Evolutionary conservation across 139 green algal species (phyloP).

Genomic region (Coelastrella sp.): DNA sequence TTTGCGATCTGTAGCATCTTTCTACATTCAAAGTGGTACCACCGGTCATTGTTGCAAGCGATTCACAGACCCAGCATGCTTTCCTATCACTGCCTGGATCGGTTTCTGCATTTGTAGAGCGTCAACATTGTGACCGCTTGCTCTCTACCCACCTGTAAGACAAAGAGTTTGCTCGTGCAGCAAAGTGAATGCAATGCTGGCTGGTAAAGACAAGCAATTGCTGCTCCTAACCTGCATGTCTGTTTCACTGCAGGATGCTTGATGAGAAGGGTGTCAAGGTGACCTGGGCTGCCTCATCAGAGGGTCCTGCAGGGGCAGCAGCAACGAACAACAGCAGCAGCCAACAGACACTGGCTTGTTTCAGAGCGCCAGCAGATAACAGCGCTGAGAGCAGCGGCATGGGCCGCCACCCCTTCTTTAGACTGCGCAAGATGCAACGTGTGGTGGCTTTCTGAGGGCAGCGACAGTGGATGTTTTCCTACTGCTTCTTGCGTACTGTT

Average conservation of each 20-base stretch:
- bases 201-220: neutral
- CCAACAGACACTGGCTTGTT: constrained; percentile 46
- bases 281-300: constrained; percentile 61
- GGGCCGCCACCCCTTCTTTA: constrained; percentile 74
- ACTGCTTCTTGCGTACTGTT: no score
- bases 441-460: constrained; percentile 44
- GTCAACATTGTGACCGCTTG: no score
- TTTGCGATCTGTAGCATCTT: no score
- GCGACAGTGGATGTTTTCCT: no score
- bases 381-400: constrained; percentile 54
- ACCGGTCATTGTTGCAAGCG: no score
- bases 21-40: no score
- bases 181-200: no score
- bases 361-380: neutral
- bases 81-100: no score
- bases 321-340: neutral
- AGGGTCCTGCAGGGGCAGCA: neutral
- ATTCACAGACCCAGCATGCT: no score
- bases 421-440: constrained; percentile 67
- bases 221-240: constrained; percentile 33
- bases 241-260: constrained; percentile 54
- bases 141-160: neutral
- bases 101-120: neutral
- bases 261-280: constrained; percentile 57
- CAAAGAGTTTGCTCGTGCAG: no score